Evolutionary conservation across 1,284 basidiomycete genomes (phyloP), one percentile per base, ranked within the genome.

Genomic region (Porodaedalea pini): DNA sequence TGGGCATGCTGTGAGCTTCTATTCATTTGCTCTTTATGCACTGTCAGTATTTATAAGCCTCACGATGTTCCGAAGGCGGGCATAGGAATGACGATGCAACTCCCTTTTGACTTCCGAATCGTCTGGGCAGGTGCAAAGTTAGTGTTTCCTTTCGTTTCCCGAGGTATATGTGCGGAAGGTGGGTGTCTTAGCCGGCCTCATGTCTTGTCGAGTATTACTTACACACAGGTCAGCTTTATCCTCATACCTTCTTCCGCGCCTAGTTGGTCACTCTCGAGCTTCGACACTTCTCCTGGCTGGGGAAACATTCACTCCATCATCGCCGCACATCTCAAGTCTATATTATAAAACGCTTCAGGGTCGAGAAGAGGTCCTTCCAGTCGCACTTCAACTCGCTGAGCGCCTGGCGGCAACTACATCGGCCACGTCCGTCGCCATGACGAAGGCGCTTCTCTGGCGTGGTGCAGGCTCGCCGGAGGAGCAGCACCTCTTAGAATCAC

Each of bases 51-150:
- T n/a, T 15, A 29, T 58, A 13, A 34, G 36, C 13, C 21, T 10
- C 48, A 47, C 31, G 21, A 13, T 40, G n/a, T 6, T 23, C 6
- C 23, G 19, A 4, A 80, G 79, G 78, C 75, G 15, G 81, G 81
- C 1, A 74, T 79, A 29, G 81, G 81, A 3, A 68, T 80, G 61
- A 82, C 80, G 3, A 63, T 82, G 32, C 80, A 82, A 62, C 73
- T 83, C 2, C 80, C 81, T 0, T 82, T 80, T 59, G 80, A 82
- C 64, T 76, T 82, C 55, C 78, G 80, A 19, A 78, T 83, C 61
- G 75, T 73, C 0, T 82, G 80, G 80, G 70, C 68, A 4, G 77
- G 76, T 8, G 79, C 81, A 0, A 81, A 80, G 58, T 66, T 82
- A 13, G 72, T 75, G 3, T 75, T 82, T 56, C 80, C 80, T 1